Base-by-base conservation (phyloP, 2,329 filamentous ascomycete genomes). In the Colletotrichum chrysophilum region DNA sequence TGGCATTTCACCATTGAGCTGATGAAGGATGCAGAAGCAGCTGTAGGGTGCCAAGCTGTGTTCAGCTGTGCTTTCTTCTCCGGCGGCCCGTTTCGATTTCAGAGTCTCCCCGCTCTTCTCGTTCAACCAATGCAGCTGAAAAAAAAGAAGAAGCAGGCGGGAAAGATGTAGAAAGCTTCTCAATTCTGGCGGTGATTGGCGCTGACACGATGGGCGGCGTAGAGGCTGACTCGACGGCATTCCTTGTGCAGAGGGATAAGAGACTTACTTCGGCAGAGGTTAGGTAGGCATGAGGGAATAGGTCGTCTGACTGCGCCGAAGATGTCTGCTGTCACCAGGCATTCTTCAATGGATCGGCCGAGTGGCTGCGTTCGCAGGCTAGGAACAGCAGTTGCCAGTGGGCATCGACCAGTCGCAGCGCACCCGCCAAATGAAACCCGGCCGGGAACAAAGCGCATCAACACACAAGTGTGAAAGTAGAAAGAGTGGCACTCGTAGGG, bases 391-490 rank as follows among this genome's bases (percentile, higher is more conserved):
- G 21, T 21, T 48, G 43, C 18, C 43, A 48, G 7, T 24, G 43
- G 7, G 18, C 64, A 36, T 58, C 16, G 18, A 30, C 48, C 55
- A 38, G 52, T 38, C 18, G 55, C 43, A 26, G n/a, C 9, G 55
- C 34, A 64, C 3, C 34, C 13, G 61, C 64, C 56, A 28, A 69
- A 60, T 28, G 32, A 34, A 58, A 56, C 24, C 48, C 36, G 13
- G 67, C 34, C 24, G 18, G 67, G 60, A 70, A 74, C 71, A 71
- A 71, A 74, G 67, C 67, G 36, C n/a, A 21, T 48, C 43, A 10
- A 43, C 8, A 43, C 38, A n/a, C 8, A n/a, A 43, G 55, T 30
- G n/a, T 16, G 28, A 13, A n/a, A 26, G 58, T 12, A 16, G 13
- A 48, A 14, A 62, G 38, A 12, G 43, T 48, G 10, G 43, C 43